A percentile compares a stretch with the other conserved stretches of the same genome.
phyloP scores from a whole-genome alignment of 495 filamentous ascomycete genomes.

The Hypoxylon rickii region DNA sequence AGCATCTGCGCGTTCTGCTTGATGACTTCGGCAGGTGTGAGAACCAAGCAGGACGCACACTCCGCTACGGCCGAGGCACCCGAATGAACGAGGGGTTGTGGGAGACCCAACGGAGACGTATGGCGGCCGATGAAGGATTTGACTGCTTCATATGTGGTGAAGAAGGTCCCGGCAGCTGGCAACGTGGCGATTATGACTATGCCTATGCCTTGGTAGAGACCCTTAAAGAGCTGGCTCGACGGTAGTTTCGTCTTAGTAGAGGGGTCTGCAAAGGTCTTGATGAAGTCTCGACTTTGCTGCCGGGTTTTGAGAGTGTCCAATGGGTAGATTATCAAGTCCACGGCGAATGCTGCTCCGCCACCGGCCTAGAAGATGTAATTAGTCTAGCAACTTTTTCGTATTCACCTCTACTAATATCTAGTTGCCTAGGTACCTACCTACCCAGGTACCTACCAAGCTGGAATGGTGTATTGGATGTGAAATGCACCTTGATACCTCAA shows the following conservation, averaged over 20 bases:
- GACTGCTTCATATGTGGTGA: slow-evolving; percentile 81
- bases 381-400: too few species aligned
- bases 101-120: slow-evolving; percentile 48
- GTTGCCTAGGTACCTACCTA: too few species aligned
- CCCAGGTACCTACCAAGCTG: too few species aligned
- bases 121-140: slow-evolving; percentile 58
- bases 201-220: slow-evolving; percentile 86
- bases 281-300: slow-evolving; percentile 72
- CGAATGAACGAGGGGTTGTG: slow-evolving; percentile 68
- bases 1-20: slow-evolving; percentile 92
- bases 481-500: too few species aligned
- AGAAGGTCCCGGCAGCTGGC: slow-evolving; percentile 86
- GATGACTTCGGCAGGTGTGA: slow-evolving; percentile 87
- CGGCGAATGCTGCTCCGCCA: slow-evolving; percentile 77
- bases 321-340: slow-evolving; percentile 81
- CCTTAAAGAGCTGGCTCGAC: slow-evolving; percentile 62
- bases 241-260: slow-evolving; percentile 56
- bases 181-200: slow-evolving; percentile 87
- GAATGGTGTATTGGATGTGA: slow-evolving; percentile 2
- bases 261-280: slow-evolving; percentile 62
- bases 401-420: too few species aligned
- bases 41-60: slow-evolving; percentile 78
- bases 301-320: slow-evolving; percentile 87
- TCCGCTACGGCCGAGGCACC: slow-evolving; percentile 75
- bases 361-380: slow-evolving; percentile 64